Conservation (phyloP, 768 basidiomycete genomes). For the Coprinellus micaceus region DNA sequence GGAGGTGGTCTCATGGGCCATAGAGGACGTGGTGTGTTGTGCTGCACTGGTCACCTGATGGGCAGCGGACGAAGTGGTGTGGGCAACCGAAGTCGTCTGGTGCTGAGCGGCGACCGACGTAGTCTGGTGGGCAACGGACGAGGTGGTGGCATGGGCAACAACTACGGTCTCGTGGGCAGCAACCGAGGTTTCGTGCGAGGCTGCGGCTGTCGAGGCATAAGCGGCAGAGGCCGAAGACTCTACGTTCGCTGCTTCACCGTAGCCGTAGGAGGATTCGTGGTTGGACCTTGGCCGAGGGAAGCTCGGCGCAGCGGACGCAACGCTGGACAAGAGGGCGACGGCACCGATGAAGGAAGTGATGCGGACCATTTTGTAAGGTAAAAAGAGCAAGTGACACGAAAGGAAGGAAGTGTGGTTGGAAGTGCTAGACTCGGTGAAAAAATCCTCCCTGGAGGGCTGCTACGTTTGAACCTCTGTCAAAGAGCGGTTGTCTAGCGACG, state of each 20-base stretch:
- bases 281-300: constrained; percentile 32
- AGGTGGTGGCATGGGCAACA: no score
- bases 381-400: constrained; percentile 31
- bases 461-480: constrained; percentile 61
- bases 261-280: no score
- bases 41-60: neutral
- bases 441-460: constrained; percentile 63
- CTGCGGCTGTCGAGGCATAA: no score
- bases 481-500: constrained; percentile 66
- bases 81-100: neutral
- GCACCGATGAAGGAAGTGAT: constrained; percentile 52
- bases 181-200: no score
- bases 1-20: neutral
- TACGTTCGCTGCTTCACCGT: no score
- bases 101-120: neutral
- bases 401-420: constrained; percentile 39
- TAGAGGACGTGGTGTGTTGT: neutral
- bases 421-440: constrained; percentile 36
- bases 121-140: no score
- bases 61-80: neutral
- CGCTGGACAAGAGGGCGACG: constrained; percentile 49
- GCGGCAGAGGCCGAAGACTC: no score
- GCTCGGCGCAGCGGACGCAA: constrained; percentile 34
- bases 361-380: constrained; percentile 55
- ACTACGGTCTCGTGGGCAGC: no score